A percentile compares a stretch with the other conserved stretches of the same genome.
Evolutionary conservation across 1,284 basidiomycete species (phyloP).

Genomic region (Pholiota adiposa): DNA sequence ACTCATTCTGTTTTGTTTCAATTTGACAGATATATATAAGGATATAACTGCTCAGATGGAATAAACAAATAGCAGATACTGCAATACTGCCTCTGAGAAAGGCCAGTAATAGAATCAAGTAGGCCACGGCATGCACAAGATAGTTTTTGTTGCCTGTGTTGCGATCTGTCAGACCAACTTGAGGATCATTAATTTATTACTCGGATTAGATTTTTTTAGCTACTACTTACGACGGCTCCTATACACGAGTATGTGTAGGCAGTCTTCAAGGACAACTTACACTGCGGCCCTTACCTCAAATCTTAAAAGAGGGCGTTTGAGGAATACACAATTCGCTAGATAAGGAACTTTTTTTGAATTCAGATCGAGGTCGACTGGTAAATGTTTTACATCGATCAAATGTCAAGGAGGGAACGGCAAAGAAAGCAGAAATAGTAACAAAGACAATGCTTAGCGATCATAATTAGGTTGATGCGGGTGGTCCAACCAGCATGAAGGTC

Average conservation of each 20-base stretch:
- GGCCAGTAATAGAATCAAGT: neutral
- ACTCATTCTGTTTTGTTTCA: neutral
- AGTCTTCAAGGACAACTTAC: too few relatives aligned
- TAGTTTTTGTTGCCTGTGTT: too few relatives aligned
- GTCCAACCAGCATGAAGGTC: constrained; percentile 48
- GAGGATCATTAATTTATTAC: neutral
- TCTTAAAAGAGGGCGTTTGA: too few relatives aligned
- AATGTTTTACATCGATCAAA: neutral
- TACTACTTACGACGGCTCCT: too few relatives aligned
- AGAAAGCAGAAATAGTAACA: neutral
- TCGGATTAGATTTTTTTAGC: neutral
- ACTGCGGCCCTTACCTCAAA: too few relatives aligned
- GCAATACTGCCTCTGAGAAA: neutral
- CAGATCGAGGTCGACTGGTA: neutral
- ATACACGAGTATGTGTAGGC: too few relatives aligned
- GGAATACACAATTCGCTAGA: too few relatives aligned
- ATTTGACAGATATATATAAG: neutral
- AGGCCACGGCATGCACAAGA: too few relatives aligned
- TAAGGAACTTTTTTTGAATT: too few relatives aligned
- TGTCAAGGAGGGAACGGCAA: neutral
- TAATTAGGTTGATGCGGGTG: constrained; percentile 13
- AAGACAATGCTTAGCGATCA: neutral
- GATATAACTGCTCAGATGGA: neutral
- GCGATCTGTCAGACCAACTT: neutral
- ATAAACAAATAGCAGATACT: neutral